These are phyloP conservation scores for Cercospora brassicicola DNA, from an alignment of 2,329 filamentous ascomycete species.

Conservation along the genomic window DNA sequence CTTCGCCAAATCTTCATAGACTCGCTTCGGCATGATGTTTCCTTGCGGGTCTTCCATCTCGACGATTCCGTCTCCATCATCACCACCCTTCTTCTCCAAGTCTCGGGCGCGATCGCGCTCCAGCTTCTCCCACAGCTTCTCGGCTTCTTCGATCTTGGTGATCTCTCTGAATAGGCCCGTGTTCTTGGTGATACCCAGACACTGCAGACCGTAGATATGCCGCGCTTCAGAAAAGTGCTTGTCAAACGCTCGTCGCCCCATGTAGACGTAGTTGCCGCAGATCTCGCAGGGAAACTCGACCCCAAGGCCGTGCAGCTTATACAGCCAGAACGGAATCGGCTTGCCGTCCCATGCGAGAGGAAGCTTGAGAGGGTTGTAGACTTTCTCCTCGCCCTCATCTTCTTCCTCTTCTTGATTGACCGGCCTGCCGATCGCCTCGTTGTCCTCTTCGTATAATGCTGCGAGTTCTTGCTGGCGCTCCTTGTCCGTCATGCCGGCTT, in stretches of 20 bases:
- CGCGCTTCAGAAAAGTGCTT: conserved; percentile 96
- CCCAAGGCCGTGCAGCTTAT: conserved; percentile 91
- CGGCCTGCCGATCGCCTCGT: conserved; percentile 53
- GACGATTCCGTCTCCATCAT: conserved; percentile 68
- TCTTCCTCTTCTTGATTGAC: conserved; percentile 60
- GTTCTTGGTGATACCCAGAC: conserved; percentile 88
- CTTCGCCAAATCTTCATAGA: conserved; percentile 92
- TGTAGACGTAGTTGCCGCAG: conserved; percentile 98
- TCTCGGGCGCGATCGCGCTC: conserved; percentile 79
- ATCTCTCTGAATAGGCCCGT: conserved; percentile 85
- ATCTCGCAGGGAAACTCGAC: conserved; percentile 96
- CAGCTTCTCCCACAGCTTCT: conserved; percentile 89
- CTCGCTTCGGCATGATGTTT: conserved; percentile 99
- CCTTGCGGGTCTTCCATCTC: conserved; percentile 98
- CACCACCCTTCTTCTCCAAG: conserved; percentile 60
- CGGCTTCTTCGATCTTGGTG: conserved; percentile 83
- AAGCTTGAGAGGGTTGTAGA: conserved; percentile 95
- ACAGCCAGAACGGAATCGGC: conserved; percentile 98
- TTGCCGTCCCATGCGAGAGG: conserved; percentile 98
- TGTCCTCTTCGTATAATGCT: conserved; percentile 69
- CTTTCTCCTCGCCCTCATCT: conserved; percentile 70
- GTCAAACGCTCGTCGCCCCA: conserved; percentile 92
- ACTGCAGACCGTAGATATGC: conserved; percentile 91
- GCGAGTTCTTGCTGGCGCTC: conserved; percentile 93
- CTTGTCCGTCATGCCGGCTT: conserved; percentile 94